Percentiles rank a stretch among this genome's conserved stretches.
These are phyloP conservation scores for Boletus subparvulus DNA, from an alignment of 768 basidiomycete genomes.

Conservation along the genomic window DNA sequence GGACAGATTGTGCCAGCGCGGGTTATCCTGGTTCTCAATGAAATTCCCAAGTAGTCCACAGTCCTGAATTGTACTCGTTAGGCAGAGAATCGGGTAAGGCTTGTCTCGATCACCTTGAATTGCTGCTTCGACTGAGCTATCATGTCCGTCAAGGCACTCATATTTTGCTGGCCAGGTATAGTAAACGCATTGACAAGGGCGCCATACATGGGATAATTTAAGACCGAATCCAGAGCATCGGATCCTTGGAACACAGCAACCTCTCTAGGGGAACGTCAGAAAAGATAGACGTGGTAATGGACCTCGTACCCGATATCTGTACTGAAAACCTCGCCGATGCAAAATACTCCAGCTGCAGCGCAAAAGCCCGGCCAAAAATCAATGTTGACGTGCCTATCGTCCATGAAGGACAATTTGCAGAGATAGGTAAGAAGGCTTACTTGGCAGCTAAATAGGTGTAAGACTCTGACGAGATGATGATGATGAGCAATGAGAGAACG, in stretches of 20 bases:
- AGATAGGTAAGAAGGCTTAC: constrained; percentile 17
- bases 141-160: constrained; percentile 51
- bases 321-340: constrained; percentile 78
- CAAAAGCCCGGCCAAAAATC: constrained; percentile 79
- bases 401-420: neutral
- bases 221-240: constrained; percentile 60
- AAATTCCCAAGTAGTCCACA: constrained; percentile 62
- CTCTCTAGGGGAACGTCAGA: constrained; percentile 39
- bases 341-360: constrained; percentile 75
- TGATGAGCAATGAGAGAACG: constrained; percentile 7
- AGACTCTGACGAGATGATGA: neutral
- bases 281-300: neutral
- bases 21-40: constrained; percentile 75
- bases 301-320: constrained; percentile 46
- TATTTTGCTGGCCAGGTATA: constrained; percentile 69
- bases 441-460: constrained; percentile 29
- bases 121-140: constrained; percentile 53
- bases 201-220: constrained; percentile 70
- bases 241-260: constrained; percentile 63
- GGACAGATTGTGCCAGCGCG: constrained; percentile 70
- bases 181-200: constrained; percentile 63
- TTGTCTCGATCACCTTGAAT: constrained; percentile 40
- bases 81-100: neutral
- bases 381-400: constrained; percentile 59
- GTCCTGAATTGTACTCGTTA: constrained; percentile 18